Base-by-base conservation (phyloP, 2,329 filamentous ascomycete genomes). In the Cryphonectria japonica region DNA sequence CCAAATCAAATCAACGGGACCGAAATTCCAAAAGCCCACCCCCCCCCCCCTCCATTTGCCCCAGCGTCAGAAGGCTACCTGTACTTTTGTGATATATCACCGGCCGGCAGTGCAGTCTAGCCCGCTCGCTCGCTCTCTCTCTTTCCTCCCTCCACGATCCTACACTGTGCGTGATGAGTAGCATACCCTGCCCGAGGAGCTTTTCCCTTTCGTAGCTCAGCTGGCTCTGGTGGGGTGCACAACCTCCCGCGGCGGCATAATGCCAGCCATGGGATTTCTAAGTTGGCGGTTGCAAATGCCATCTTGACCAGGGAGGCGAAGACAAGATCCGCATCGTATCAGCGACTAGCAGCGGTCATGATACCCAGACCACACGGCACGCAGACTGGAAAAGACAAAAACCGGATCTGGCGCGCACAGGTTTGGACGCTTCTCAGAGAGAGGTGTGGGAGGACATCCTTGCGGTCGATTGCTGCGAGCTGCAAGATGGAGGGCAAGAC, bases 321-420 rank as follows among this genome's bases (percentile, higher is more conserved):
- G 50, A 66, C 43, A 68, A 64, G 66, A 54, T 59, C 59, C 66
- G 50, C 50, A 61, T 67, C 29, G 69, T 39, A 37, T 50, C 63
- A 64, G 61, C 60, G 26, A 39, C 60, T 64, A 64, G 34, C 32
- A 69, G 41, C 26, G 60, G 67, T 69, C 67, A 69, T 69, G 46
- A 69, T 63, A 62, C 67, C 67, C 41, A 19, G 43, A 11, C 60
- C 59, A 63, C 50, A 63, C 41, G 46, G 41, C 46, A 32, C 62
- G 54, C 34, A 65, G 34, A 22, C 52, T 62, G 63, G 57, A 65
- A 32, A 46, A 50, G 46, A 41, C 13, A 16, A 14, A 16, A 54
- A 39, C 63, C 37, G 46, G 68, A 26, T 64, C 60, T 69, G 61
- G 22, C n/a, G 41, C 54, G n/a, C 22, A 13, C 9, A 50, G 46